phyloP scores from a whole-genome alignment of 805 yeast genomes.

The Cyberlindnera saturnus region DNA sequence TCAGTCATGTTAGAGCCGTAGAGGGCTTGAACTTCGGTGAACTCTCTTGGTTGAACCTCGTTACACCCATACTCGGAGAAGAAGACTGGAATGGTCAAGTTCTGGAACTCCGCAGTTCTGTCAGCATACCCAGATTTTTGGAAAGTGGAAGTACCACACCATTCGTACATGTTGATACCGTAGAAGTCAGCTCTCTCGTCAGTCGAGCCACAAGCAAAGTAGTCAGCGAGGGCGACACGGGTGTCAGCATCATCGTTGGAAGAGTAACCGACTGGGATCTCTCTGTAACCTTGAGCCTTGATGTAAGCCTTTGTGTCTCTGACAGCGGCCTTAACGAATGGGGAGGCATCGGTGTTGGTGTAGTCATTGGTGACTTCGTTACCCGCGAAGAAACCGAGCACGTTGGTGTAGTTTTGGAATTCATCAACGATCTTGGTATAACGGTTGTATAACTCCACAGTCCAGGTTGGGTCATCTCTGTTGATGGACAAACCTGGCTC shows the following conservation, averaged over 20 bases:
- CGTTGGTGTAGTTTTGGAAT: slow-evolving; percentile 64
- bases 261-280: slow-evolving; percentile 77
- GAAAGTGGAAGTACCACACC: slow-evolving; percentile 71
- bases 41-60: slow-evolving; percentile 59
- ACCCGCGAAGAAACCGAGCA: slow-evolving; percentile 82
- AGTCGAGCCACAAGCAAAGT: slow-evolving; percentile 67
- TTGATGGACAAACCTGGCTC: slow-evolving; percentile 59
- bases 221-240: slow-evolving; percentile 64
- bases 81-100: slow-evolving; percentile 66
- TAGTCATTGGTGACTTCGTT: slow-evolving; percentile 71
- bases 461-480: slow-evolving; percentile 61
- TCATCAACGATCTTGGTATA: slow-evolving; percentile 65
- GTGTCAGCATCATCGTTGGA: slow-evolving; percentile 69
- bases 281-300: slow-evolving; percentile 51
- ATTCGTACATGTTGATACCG: slow-evolving; percentile 86
- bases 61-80: slow-evolving; percentile 85
- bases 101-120: slow-evolving; percentile 57
- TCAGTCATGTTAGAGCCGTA: slow-evolving; percentile 67
- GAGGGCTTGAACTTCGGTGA: slow-evolving; percentile 64
- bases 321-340: slow-evolving; percentile 77
- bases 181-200: slow-evolving; percentile 70
- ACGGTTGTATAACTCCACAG: slow-evolving; percentile 53
- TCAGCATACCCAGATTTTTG: slow-evolving; percentile 55
- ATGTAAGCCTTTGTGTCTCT: slow-evolving; percentile 74
- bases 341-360: slow-evolving; percentile 67